A percentile compares a stretch with the other conserved stretches of the same genome.
Conservation (phyloP, 495 filamentous ascomycete species). For the Amorphotheca resinae region DNA sequence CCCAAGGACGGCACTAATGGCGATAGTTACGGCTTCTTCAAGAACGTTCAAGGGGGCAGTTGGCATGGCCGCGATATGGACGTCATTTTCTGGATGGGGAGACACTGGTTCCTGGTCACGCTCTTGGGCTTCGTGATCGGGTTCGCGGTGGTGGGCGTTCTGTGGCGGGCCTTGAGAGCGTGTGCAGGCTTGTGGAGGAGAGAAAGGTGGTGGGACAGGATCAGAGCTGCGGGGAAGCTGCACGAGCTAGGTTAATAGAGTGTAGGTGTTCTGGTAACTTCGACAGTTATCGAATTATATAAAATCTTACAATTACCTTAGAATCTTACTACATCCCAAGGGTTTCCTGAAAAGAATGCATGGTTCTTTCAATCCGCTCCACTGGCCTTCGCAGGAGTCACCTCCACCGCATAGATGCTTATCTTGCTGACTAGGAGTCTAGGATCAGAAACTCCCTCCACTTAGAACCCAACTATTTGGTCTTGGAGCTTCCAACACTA, state of each 20-base stretch:
- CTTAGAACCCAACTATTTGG: too few relatives aligned
- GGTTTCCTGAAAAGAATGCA: too few relatives aligned
- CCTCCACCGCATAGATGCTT: too few relatives aligned
- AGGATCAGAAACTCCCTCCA: too few relatives aligned
- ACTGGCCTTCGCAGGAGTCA: too few relatives aligned
- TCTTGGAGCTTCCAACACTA: too few relatives aligned
- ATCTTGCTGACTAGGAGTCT: too few relatives aligned
- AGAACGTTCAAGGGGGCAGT: slow-evolving; percentile 55
- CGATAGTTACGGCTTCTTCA: slow-evolving; percentile 63
- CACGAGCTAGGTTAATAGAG: neutral
- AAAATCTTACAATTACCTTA: too few relatives aligned
- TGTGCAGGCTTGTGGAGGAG: neutral
- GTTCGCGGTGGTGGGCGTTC: slow-evolving; percentile 37
- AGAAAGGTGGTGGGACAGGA: neutral
- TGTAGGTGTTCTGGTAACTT: too few relatives aligned
- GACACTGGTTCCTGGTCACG: slow-evolving; percentile 59
- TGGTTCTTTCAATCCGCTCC: too few relatives aligned
- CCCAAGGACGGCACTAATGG: slow-evolving; percentile 42
- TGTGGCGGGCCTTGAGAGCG: slow-evolving; percentile 32
- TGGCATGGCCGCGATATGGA: slow-evolving; percentile 63
- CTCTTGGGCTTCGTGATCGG: slow-evolving; percentile 45
- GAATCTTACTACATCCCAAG: too few relatives aligned
- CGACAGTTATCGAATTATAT: too few relatives aligned
- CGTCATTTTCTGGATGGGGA: slow-evolving; percentile 66
- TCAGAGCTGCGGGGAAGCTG: neutral